Percentiles rank a stretch among this genome's conserved stretches.
phyloP scores from a whole-genome alignment of 768 basidiomycete genomes.

The Psilocybe cyanescens region DNA sequence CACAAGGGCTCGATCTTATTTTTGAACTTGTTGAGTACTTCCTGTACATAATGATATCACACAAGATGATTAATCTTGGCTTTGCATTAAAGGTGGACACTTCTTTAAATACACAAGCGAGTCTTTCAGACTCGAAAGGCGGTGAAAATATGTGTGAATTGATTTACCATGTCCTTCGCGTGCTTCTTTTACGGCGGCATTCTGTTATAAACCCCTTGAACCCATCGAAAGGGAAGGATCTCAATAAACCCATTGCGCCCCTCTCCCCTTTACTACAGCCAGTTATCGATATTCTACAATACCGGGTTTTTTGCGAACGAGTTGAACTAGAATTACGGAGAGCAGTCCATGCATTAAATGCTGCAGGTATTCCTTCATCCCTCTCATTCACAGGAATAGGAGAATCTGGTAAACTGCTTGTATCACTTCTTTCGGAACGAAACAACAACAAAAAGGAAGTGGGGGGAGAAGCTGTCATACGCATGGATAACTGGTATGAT shows the following conservation, averaged over 20 bases:
- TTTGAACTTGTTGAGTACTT: slow-evolving; percentile 69
- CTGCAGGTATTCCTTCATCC: slow-evolving; percentile 56
- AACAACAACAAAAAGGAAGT: slow-evolving; percentile 42
- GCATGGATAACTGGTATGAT: slow-evolving; percentile 68
- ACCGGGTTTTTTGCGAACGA: slow-evolving; percentile 71
- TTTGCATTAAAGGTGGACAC: slow-evolving; percentile 17
- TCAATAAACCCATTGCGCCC: not conserved
- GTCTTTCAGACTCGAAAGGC: slow-evolving; percentile 16
- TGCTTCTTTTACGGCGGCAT: slow-evolving; percentile 69
- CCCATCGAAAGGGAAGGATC: slow-evolving; percentile 32
- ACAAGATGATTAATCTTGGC: not conserved
- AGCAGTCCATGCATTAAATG: slow-evolving; percentile 49
- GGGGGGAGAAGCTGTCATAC: slow-evolving; percentile 74
- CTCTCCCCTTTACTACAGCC: slow-evolving; percentile 67
- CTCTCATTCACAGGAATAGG: slow-evolving; percentile 68
- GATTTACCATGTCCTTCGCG: slow-evolving; percentile 65
- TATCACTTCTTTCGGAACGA: slow-evolving; percentile 49
- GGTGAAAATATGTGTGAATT: slow-evolving; percentile 58
- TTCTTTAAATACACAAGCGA: slow-evolving; percentile 4
- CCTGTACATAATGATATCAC: not conserved
- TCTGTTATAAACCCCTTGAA: slow-evolving; percentile 38
- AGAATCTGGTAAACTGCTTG: slow-evolving; percentile 64
- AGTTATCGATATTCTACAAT: slow-evolving; percentile 80
- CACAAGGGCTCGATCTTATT: slow-evolving; percentile 65
- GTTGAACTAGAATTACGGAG: slow-evolving; percentile 61